Evolutionary conservation across 2,329 filamentous ascomycete species (phyloP).

Genomic region (Curvularia lunata): DNA sequence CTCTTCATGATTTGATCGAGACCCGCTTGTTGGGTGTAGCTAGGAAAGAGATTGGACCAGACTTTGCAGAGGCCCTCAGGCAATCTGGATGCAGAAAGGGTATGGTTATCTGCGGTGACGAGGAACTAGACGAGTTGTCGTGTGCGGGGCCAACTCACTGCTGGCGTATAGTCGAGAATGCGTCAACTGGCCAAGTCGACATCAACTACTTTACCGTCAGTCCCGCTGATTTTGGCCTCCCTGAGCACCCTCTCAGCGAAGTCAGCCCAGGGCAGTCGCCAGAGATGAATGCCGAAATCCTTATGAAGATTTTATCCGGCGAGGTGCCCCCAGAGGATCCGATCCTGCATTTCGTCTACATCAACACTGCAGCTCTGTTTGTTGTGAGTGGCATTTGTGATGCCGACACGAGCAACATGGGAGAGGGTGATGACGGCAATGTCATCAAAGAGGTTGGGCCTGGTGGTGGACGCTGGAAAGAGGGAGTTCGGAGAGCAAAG

Average conservation of each 20-base stretch:
- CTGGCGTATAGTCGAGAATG: constrained; percentile 73
- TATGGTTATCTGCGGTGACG: constrained; percentile 88
- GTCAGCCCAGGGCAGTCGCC: constrained; percentile 88
- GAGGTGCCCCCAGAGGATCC: constrained; percentile 78
- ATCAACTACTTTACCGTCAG: constrained; percentile 79
- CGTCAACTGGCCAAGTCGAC: constrained; percentile 56
- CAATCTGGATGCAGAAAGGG: constrained; percentile 81
- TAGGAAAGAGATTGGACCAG: constrained; percentile 80
- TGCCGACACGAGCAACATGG: constrained; percentile 79
- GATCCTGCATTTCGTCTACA: constrained; percentile 89
- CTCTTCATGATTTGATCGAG: constrained; percentile 78
- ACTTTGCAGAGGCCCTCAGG: constrained; percentile 84
- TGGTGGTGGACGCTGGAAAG: constrained; percentile 90
- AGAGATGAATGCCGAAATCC: constrained; percentile 82
- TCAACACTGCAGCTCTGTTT: constrained; percentile 89
- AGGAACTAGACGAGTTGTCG: constrained; percentile 94
- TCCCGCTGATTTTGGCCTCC: constrained; percentile 87
- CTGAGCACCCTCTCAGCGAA: constrained; percentile 72
- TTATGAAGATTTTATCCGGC: constrained; percentile 76
- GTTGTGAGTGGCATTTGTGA: constrained; percentile 88
- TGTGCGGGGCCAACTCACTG: constrained; percentile 88
- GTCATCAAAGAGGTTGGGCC: constrained; percentile 84
- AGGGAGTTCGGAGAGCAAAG: constrained; percentile 83
- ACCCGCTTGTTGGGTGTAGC: constrained; percentile 93
- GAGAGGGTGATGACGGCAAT: constrained; percentile 76